Base-by-base conservation (phyloP, 805 yeast species). In the Candida xyloterini region DNA sequence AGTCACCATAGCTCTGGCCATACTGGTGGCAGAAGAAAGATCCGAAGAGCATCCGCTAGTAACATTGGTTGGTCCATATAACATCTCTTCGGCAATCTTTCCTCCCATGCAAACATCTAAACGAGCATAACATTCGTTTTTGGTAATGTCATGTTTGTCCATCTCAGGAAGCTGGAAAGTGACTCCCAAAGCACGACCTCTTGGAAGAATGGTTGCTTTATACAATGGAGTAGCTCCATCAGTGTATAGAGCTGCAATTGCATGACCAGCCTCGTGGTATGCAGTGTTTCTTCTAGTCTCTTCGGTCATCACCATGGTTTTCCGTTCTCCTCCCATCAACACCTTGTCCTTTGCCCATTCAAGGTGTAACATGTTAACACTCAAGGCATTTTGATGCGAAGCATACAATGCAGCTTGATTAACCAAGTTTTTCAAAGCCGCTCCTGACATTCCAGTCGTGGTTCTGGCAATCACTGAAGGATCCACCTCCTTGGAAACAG, bases 321-420 rank as follows among this genome's bases (percentile, higher is more conserved):
- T 87, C 63, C 95, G 84, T 53, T 95, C 99, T 26, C 98, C 98
- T 38, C 99, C 99, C 85, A 93, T 81, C 58, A 95, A 70, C 41
- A 95, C 93, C 67, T 93, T 93, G 66, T 93, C 99, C 65, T 93
- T 93, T 30, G 99, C 99, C 99, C 99, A 93, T 64, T 93, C 99
- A 47, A 93, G 80, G 64, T 93, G 98, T 32, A 65, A 61, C 95
- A 88, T 85, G 57, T 82, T 87, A 20, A 93, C 99, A 16, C 90
- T 75, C 26, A 88, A 76, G 1, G 98, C 98, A 50, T 86, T 84
- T 55, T 83, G 78, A 58, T 89, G 96, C 21, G 97, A 88, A 0
- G 99, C 99, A 59, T 84, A 84, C 33, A 93, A 89, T 3, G 99
- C 99, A 11, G 99, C 99, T 64, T 93, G 97, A 66, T 93, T 93